Conservation (phyloP, 2,329 filamentous ascomycete genomes). For the Pestalotiopsis sp. region DNA sequence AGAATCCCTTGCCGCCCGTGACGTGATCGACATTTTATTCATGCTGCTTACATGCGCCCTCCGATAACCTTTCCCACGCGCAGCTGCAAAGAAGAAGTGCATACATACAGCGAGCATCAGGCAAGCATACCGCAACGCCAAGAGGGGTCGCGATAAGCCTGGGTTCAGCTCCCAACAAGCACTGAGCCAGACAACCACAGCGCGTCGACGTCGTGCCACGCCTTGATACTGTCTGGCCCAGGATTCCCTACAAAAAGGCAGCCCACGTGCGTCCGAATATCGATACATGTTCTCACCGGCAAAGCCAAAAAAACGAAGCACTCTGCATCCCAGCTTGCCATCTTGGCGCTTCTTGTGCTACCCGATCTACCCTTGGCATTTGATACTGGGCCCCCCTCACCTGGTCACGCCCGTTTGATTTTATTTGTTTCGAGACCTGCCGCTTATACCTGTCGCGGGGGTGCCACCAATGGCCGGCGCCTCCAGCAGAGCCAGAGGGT, state of each 20-base stretch:
- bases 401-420: neutral
- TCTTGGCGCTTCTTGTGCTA: neutral
- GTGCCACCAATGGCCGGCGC: constrained; percentile 7
- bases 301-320: neutral
- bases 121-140: neutral
- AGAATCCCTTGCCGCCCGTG: neutral
- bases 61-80: neutral
- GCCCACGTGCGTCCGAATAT: constrained; percentile 5
- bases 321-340: neutral
- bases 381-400: neutral
- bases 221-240: neutral
- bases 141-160: neutral
- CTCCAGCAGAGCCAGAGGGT: constrained; percentile 1
- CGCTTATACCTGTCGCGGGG: neutral
- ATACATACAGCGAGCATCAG: neutral
- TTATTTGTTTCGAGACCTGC: neutral
- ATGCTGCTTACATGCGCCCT: neutral
- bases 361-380: neutral
- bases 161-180: neutral
- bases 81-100: neutral
- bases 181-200: neutral
- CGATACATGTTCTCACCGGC: neutral
- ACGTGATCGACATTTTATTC: neutral
- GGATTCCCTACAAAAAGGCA: neutral
- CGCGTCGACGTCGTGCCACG: neutral